Percentiles rank a stretch among this genome's conserved stretches.
phyloP scores from a whole-genome alignment of 1,284 basidiomycete genomes.

The Xerocomus cyaneibrunnescens region DNA sequence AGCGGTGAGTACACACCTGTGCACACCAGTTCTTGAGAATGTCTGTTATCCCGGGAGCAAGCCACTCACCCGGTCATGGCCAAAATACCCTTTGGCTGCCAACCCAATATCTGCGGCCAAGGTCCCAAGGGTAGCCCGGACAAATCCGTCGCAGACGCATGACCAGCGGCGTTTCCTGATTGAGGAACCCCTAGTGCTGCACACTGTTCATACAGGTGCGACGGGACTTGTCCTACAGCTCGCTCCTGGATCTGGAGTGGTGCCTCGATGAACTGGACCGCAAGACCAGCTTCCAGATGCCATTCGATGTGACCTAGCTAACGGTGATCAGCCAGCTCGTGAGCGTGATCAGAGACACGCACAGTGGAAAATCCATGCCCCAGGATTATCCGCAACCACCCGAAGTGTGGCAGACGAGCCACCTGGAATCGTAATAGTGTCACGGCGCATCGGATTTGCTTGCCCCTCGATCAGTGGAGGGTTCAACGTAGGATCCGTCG shows the following conservation, averaged over 20 bases:
- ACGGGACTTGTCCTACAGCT: conserved; percentile 43
- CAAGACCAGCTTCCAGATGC: conserved; percentile 79
- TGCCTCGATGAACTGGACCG: conserved; percentile 76
- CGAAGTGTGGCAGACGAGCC: conserved; percentile 64
- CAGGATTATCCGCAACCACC: conserved; percentile 78
- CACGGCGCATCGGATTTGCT: conserved; percentile 82
- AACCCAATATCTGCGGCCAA: conserved; percentile 71
- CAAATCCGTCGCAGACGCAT: conserved; percentile 62
- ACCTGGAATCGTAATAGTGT: conserved; percentile 69
- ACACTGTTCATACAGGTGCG: conserved; percentile 71
- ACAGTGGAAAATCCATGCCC: conserved; percentile 84
- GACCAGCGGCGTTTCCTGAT: conserved; percentile 81
- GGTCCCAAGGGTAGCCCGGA: conserved; percentile 64
- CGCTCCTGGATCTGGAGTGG: conserved; percentile 60
- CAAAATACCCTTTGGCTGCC: conserved; percentile 77
- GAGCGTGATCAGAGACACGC: conserved; percentile 23
- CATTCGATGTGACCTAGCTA: conserved; percentile 75
- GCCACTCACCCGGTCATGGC: conserved; percentile 74
- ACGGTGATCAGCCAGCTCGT: background rate
- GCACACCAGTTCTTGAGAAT: background rate
- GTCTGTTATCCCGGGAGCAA: background rate
- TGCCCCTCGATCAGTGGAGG: conserved; percentile 77
- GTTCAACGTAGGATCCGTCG: conserved; percentile 76
- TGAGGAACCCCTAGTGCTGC: conserved; percentile 53
- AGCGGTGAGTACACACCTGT: conserved; percentile 76